Evolutionary conservation across 768 basidiomycete species (phyloP), one percentile per base, ranked within the genome.

Genomic region (Russula vinacea): DNA sequence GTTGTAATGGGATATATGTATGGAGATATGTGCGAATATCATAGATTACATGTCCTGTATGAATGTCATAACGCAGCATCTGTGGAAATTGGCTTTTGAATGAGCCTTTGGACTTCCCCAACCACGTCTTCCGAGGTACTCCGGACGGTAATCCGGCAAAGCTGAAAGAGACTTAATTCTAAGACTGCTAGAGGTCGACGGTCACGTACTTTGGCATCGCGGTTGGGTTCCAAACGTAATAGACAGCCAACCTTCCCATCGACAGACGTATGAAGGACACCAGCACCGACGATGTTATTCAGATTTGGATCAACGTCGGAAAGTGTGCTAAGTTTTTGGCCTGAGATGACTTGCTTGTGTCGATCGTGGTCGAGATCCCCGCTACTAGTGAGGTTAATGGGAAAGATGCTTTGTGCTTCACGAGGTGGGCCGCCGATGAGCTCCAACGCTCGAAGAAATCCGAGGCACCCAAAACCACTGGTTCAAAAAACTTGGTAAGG

Each of bases 391-490:
- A 97, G 77, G 37, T 77, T 73, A 63, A 98, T 87, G 0, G 93
- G 87, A 75, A 97, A 97, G 60, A 99, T 81, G 53, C 76, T 74
- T 73, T 99, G 97, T 32, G 90, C 85, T 77, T 99, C 97, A 56
- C 95, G 84, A 33, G 97, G 97, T 14, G 93, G 81, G 1, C 97
- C 97, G 8, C 97, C 97, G 57, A 98, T 98, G 69, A 97, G 77
- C 94, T 95, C 97, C 97, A 99, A 57, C 97, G 81, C 74, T 98
- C 95, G 76, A 98, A 99, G 81, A 98, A 99, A 69, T 97, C 92
- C 0, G 83, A 77, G 65, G 83, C 80, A 13, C 84, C 85, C 39
- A 99, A 83, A 70, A 87, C 89, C 68, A 98, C 95, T 29, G 92
- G 90, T 72, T 97, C 96, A 61, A 98, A 83, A 75, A 99, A 99